A percentile compares a stretch with the other conserved stretches of the same genome.
These are phyloP conservation scores for Coniella vitis DNA, from an alignment of 2,329 filamentous ascomycete species.

Conservation along the genomic window DNA sequence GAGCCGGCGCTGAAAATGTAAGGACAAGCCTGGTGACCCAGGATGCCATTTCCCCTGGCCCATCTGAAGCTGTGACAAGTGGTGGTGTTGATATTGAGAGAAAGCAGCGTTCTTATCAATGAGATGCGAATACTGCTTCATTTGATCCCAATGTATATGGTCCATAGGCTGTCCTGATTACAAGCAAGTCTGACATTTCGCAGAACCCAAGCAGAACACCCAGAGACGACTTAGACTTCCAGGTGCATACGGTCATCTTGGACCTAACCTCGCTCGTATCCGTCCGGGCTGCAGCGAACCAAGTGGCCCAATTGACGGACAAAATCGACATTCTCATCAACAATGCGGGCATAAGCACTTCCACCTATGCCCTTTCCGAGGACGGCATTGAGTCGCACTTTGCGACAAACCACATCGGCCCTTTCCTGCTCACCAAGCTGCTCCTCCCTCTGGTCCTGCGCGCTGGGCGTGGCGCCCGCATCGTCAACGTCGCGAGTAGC, in stretches of 20 bases:
- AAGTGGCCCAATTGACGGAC: conserved; percentile 22
- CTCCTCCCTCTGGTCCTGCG: conserved; percentile 25
- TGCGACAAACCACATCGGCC: conserved; percentile 28
- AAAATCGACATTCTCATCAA: conserved; percentile 33
- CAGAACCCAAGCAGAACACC: too few species aligned
- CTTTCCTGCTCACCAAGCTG: conserved; percentile 29
- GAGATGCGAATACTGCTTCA: too few species aligned
- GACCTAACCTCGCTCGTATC: conserved; percentile 25
- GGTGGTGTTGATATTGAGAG: not conserved
- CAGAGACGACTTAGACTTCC: conserved; percentile 14
- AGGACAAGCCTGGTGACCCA: not conserved
- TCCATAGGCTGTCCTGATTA: too few species aligned
- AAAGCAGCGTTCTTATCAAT: too few species aligned
- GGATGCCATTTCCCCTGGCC: too few species aligned
- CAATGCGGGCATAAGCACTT: conserved; percentile 39
- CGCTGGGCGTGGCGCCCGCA: conserved; percentile 18
- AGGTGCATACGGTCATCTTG: conserved; percentile 22
- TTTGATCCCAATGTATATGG: too few species aligned
- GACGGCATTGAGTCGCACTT: conserved; percentile 29
- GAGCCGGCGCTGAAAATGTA: too few species aligned
- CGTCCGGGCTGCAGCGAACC: conserved; percentile 25
- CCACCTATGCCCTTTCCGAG: conserved; percentile 25
- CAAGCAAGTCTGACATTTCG: too few species aligned
- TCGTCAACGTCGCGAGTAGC: conserved; percentile 15
- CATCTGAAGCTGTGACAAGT: too few species aligned